Percentiles rank a stretch among this genome's conserved stretches.
Evolutionary conservation across 768 basidiomycete species (phyloP).

Genomic region (Phanerochaete sordida): DNA sequence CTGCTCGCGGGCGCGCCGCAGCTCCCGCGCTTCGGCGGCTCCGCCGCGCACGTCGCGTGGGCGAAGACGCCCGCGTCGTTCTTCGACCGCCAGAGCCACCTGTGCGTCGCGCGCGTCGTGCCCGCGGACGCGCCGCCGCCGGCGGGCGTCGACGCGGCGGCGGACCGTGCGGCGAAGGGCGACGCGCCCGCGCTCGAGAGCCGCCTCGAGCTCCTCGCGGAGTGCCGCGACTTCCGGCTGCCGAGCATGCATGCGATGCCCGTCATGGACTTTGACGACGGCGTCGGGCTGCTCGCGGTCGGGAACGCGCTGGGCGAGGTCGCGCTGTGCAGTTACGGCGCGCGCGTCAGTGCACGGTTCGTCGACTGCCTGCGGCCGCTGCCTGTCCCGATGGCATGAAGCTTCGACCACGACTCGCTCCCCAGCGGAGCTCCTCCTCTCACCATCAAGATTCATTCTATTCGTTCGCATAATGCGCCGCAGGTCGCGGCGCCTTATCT

Average conservation of each 20-base stretch:
- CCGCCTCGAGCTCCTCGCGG: conserved; percentile 3
- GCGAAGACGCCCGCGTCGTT: conserved; percentile 6
- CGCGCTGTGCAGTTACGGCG: conserved; percentile 12
- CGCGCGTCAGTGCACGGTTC: neutral
- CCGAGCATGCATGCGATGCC: conserved; percentile 10
- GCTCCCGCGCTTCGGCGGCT: conserved; percentile 11
- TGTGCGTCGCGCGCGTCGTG: neutral
- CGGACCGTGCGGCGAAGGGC: too few species aligned
- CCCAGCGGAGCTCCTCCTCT: neutral
- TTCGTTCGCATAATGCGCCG: neutral
- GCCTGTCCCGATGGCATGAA: neutral
- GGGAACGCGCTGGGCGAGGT: conserved; percentile 13
- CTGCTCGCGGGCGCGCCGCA: neutral
- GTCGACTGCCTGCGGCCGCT: conserved; percentile 4
- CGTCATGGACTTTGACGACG: conserved; percentile 15
- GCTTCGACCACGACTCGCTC: neutral
- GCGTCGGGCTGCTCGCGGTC: conserved; percentile 8
- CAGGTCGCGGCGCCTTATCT: neutral
- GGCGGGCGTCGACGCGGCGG: neutral
- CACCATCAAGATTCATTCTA: neutral
- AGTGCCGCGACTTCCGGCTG: conserved; percentile 10
- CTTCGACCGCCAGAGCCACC: conserved; percentile 8
- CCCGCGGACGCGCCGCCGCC: neutral
- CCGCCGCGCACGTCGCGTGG: conserved; percentile 11
- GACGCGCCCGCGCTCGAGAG: too few species aligned